These are phyloP conservation scores for Cronartium quercuum DNA, from an alignment of 1,284 basidiomycete species.

Conservation along the genomic window DNA sequence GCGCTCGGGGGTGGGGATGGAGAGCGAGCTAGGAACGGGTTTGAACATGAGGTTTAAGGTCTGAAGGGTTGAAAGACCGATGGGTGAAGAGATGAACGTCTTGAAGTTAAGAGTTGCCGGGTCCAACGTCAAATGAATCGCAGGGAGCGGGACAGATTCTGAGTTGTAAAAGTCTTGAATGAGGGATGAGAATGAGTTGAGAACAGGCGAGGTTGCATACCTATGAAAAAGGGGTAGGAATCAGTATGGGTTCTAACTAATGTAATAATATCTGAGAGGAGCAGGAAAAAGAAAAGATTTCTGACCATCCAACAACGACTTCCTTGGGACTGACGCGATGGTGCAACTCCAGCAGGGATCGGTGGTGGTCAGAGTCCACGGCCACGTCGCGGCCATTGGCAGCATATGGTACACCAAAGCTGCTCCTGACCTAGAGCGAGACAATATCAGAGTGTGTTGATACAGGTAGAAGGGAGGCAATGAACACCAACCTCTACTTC, in stretches of 20 bases:
- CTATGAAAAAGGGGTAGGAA: conserved; percentile 50
- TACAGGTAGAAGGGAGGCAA: conserved; percentile 49
- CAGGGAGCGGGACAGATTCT: conserved; percentile 80
- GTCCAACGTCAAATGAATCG: conserved; percentile 88
- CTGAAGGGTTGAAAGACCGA: conserved; percentile 48
- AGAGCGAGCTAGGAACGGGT: conserved; percentile 59
- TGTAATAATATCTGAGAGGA: not conserved
- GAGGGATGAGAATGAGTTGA: conserved; percentile 92
- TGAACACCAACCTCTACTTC: conserved; percentile 67
- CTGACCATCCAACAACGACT: conserved; percentile 81
- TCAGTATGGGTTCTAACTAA: not conserved
- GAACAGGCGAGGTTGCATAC: conserved; percentile 81
- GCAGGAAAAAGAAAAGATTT: conserved; percentile 39
- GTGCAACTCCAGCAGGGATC: conserved; percentile 83
- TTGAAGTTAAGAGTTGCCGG: conserved; percentile 76
- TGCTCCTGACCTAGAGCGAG: conserved; percentile 25
- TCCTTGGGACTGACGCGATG: conserved; percentile 77
- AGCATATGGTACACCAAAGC: conserved; percentile 37
- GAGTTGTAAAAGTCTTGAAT: conserved; percentile 97
- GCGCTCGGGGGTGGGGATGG: conserved; percentile 55
- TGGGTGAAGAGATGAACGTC: conserved; percentile 61
- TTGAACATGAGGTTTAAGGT: conserved; percentile 44
- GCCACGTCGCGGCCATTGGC: conserved; percentile 58
- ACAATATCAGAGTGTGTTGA: not conserved
- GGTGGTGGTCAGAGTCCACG: conserved; percentile 93